phyloP scores from a whole-genome alignment of 169 alveolate genomes.

The Pseudocohnilembus persalinus region DNA sequence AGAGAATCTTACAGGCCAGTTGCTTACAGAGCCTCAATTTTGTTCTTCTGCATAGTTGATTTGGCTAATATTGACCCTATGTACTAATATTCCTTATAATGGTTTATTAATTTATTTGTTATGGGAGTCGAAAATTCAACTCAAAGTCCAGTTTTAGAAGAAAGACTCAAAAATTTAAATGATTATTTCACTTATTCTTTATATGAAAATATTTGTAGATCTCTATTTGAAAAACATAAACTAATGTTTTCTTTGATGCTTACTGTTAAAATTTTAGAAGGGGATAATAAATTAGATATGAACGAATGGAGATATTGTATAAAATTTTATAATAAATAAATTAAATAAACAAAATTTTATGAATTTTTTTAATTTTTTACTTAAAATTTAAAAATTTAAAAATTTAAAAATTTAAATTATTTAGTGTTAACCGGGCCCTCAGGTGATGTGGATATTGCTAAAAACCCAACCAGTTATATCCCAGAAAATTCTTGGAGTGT shows the following conservation, averaged over 20 bases:
- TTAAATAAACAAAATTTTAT: too few relatives aligned
- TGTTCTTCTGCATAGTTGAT: constrained; percentile 93
- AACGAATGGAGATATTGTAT: constrained; percentile 88
- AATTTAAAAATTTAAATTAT: too few relatives aligned
- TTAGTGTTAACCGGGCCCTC: constrained; percentile 90
- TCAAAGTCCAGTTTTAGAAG: constrained; percentile 73
- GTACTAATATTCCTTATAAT: constrained; percentile 95
- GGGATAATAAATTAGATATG: constrained; percentile 81
- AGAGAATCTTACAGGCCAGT: constrained; percentile 92
- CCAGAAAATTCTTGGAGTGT: constrained; percentile 84
- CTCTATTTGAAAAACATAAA: constrained; percentile 91
- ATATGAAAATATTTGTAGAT: constrained; percentile 92
- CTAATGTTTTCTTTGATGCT: constrained; percentile 87
- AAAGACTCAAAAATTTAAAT: constrained; percentile 83
- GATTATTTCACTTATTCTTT: constrained; percentile 87
- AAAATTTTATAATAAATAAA: too few relatives aligned
- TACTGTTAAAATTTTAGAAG: constrained; percentile 83
- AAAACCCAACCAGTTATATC: constrained; percentile 87
- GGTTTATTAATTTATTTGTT: constrained; percentile 93
- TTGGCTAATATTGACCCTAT: constrained; percentile 93
- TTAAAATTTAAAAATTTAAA: too few relatives aligned
- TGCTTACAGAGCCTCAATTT: constrained; percentile 93
- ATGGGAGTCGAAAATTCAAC: constrained; percentile 87
- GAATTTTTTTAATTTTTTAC: too few relatives aligned
- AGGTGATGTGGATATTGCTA: constrained; percentile 83